Evolutionary conservation across 257 asterid genomes (phyloP), one percentile per base, ranked within the genome.

Genomic region (Jacaranda mimosifolia): DNA sequence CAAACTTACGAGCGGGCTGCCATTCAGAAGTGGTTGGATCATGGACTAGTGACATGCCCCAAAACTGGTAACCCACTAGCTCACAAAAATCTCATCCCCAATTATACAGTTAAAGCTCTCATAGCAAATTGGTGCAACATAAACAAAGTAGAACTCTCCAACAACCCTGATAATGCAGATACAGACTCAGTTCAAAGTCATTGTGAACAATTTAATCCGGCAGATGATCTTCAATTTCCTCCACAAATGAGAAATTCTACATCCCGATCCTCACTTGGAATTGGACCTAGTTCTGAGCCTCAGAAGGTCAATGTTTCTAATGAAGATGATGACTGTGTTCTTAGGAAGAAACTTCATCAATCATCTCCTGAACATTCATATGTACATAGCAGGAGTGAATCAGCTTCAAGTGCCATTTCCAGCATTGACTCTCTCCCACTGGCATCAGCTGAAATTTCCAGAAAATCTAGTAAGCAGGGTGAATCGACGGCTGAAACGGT

Each of bases 361-460:
- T 88, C 90, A 39, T 86, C 97, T 60, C 84, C 90, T 0, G 97
- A 89, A 80, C 91, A 90, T 82, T 91, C 99, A 0, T 91, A 89
- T 79, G 87, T 84, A 45, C 98, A 96, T 82, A 96, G 99, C 79
- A 83, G 98, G 87, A 93, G 95, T 74, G 98, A 89, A 79, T 96
- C 99, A 4, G 84, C 86, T 63, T 89, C 97, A 26, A 96, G 97
- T 73, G 98, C 88, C 70, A 88, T 90, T 75, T 93, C 99, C 62
- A 93, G 97, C 86, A 75, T 86, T 38, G 99, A 96, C 70, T 91
- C 82, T 77, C 78, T 75, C 65, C 89, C 89, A 5, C 62, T 83
- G 3, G 81, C 79, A 12, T 88, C 89, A 55, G 81, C 87, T 38
- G 96, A 89, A 65, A 71, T 73, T 75, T 83, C 96, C 0, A 80